Evolutionary conservation across 495 filamentous ascomycete species (phyloP), one percentile per base, ranked within the genome.

Genomic region (Talaromyces adpressus): DNA sequence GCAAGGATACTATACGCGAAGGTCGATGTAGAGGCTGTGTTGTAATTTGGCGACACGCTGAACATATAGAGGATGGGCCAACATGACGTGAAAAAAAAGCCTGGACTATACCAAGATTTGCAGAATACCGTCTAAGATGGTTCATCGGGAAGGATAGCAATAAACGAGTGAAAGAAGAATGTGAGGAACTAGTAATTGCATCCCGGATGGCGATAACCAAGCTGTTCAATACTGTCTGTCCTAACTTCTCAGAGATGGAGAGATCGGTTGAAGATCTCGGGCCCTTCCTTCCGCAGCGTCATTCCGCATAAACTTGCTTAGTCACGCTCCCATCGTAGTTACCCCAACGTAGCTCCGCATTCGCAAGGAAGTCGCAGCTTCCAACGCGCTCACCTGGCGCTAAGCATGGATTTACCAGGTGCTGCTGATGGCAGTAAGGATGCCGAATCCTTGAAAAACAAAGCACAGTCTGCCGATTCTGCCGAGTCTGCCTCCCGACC

Each of bases 1-100:
- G 71, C 58, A 67, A 63, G 0, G 76, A 62, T 14, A 18, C 70
- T 4, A 75, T 77, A 69, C 81, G 79, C 20, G 81, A 77, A 76
- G 70, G 66, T 62, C 75, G 73, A 61, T 64, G 73, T 27, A 71
- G 67, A 18, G 72, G 65, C 54, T 64, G 69, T 32, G 64, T 63
- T 36, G 68, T 25, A 20, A 70, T 68, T 34, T 71, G 69, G 56
- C 71, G 73, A 63, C 67, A 74, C 51, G 71, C 59, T 6, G 67
- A 69, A 56, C 69, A 75, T 63, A 77, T 64, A 70, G 72, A 75
- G 11, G 66, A 65, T 54, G 73, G 74, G 7, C 70, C 69, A 61
- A 80, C 75, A 80, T 79, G 67, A 70, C 68, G 29, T 36, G 56
- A 12, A 58, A 36, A 12, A 58, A 36, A 29, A 8, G 52, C 20